Evolutionary conservation across 2,329 filamentous ascomycete genomes (phyloP).

Genomic region (Paecilomyces sp.): DNA sequence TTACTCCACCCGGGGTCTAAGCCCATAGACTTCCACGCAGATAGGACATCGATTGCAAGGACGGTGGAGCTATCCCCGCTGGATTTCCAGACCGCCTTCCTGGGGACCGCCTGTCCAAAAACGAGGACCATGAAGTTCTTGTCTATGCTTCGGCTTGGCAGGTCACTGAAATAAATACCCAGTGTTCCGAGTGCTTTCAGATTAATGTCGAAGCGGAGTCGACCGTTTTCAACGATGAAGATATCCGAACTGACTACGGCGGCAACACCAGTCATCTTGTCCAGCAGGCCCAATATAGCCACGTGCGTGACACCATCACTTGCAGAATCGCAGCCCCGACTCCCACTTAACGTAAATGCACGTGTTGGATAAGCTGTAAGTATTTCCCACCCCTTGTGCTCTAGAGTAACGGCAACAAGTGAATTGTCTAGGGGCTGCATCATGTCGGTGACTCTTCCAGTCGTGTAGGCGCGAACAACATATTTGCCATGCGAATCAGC

Average conservation of each 20-base stretch:
- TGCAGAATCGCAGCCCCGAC: slow-evolving; percentile 17
- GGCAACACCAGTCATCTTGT: slow-evolving; percentile 84
- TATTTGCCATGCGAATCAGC: slow-evolving; percentile 48
- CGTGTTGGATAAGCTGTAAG: slow-evolving; percentile 65
- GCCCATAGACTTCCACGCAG: slow-evolving; percentile 69
- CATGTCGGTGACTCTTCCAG: slow-evolving; percentile 49
- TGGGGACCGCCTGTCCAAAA: slow-evolving; percentile 61
- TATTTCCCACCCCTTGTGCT: slow-evolving; percentile 68
- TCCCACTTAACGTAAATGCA: slow-evolving; percentile 38
- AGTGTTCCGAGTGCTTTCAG: slow-evolving; percentile 70
- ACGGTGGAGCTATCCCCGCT: slow-evolving; percentile 46
- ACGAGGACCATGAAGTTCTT: slow-evolving; percentile 69
- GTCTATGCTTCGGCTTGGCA: slow-evolving; percentile 54
- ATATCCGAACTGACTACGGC: slow-evolving; percentile 62
- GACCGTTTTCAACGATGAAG: slow-evolving; percentile 51
- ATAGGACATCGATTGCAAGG: slow-evolving; percentile 67
- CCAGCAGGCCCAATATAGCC: slow-evolving; percentile 69
- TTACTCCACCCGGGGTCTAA: slow-evolving; percentile 71
- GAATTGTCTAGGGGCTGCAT: slow-evolving; percentile 30
- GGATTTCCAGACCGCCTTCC: slow-evolving; percentile 53
- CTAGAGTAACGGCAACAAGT: slow-evolving; percentile 57
- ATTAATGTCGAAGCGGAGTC: slow-evolving; percentile 58
- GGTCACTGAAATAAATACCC: slow-evolving; percentile 68
- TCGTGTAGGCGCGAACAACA: slow-evolving; percentile 65
- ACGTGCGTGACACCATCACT: slow-evolving; percentile 36